Conservation (phyloP, 495 filamentous ascomycete genomes). For the Rhypophila decipiens region DNA sequence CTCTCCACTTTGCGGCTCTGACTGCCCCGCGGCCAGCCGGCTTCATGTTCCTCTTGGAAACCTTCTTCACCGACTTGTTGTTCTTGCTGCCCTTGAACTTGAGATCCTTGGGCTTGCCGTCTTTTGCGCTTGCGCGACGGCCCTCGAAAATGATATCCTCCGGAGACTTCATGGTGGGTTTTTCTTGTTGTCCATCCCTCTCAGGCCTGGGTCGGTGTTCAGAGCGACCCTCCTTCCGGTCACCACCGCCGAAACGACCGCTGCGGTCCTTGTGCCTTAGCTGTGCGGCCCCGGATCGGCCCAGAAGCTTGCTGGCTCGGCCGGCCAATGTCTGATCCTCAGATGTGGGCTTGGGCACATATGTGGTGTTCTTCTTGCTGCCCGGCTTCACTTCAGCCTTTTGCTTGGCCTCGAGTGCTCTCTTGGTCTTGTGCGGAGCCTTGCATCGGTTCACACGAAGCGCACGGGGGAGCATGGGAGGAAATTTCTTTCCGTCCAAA, state of each 20-base stretch:
- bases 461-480: slow-evolving; percentile 81
- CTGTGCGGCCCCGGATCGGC: slow-evolving; percentile 66
- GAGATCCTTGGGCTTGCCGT: slow-evolving; percentile 53
- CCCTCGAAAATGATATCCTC: slow-evolving; percentile 86
- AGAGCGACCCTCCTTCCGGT: neutral
- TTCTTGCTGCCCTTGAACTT: slow-evolving; percentile 51
- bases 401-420: slow-evolving; percentile 33
- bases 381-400: slow-evolving; percentile 2
- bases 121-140: slow-evolving; percentile 65
- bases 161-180: slow-evolving; percentile 36
- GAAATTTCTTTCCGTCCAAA: slow-evolving; percentile 83
- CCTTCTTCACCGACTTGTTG: slow-evolving; percentile 23
- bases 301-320: slow-evolving; percentile 75
- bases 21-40: slow-evolving; percentile 16
- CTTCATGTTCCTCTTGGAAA: slow-evolving; percentile 31
- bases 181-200: neutral
- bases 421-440: slow-evolving; percentile 62
- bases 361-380: slow-evolving; percentile 35
- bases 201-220: neutral
- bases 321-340: slow-evolving; percentile 68
- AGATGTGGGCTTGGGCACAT: slow-evolving; percentile 58
- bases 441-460: slow-evolving; percentile 83
- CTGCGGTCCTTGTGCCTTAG: no score
- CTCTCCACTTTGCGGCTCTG: slow-evolving; percentile 61
- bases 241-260: slow-evolving; percentile 31